These are phyloP conservation scores for Ophiostoma angusticollis DNA, from an alignment of 2,329 filamentous ascomycete species.

Conservation along the genomic window DNA sequence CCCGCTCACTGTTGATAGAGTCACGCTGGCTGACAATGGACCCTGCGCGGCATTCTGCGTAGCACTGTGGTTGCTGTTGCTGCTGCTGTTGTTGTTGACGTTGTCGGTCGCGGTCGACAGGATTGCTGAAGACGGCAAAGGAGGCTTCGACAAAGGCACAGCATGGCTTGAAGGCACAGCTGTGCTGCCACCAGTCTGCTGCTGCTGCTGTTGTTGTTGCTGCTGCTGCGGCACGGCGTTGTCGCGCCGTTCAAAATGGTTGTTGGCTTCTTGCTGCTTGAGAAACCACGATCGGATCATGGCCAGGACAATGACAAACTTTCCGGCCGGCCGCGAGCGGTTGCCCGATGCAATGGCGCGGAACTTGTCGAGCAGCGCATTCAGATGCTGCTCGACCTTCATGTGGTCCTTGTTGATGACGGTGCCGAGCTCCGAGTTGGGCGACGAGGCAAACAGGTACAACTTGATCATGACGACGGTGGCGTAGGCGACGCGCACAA, in stretches of 20 bases:
- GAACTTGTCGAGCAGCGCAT: slow-evolving; percentile 57
- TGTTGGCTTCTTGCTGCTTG: slow-evolving; percentile 22
- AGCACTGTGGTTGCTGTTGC: too few relatives aligned
- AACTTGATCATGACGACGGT: slow-evolving; percentile 63
- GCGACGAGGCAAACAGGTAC: slow-evolving; percentile 47
- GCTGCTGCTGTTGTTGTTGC: background rate
- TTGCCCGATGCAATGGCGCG: slow-evolving; percentile 48
- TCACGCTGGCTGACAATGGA: too few relatives aligned
- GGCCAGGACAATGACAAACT: slow-evolving; percentile 57
- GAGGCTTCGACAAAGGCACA: too few relatives aligned
- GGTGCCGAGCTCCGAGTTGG: slow-evolving; percentile 53
- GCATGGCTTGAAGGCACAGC: too few relatives aligned
- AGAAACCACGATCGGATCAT: slow-evolving; percentile 61
- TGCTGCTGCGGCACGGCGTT: background rate
- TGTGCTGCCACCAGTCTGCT: too few relatives aligned
- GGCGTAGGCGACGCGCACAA: slow-evolving; percentile 59
- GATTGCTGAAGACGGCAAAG: too few relatives aligned
- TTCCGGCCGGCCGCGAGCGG: slow-evolving; percentile 51
- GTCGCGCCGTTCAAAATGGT: slow-evolving; percentile 1
- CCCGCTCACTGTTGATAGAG: too few relatives aligned
- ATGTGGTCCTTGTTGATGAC: slow-evolving; percentile 57
- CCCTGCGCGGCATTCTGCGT: too few relatives aligned
- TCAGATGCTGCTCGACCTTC: slow-evolving; percentile 52
- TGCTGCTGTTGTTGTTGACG: too few relatives aligned
- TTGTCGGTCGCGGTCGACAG: too few relatives aligned